phyloP scores from a whole-genome alignment of 2,329 filamentous ascomycete genomes.

The Colletotrichum spinosum region DNA sequence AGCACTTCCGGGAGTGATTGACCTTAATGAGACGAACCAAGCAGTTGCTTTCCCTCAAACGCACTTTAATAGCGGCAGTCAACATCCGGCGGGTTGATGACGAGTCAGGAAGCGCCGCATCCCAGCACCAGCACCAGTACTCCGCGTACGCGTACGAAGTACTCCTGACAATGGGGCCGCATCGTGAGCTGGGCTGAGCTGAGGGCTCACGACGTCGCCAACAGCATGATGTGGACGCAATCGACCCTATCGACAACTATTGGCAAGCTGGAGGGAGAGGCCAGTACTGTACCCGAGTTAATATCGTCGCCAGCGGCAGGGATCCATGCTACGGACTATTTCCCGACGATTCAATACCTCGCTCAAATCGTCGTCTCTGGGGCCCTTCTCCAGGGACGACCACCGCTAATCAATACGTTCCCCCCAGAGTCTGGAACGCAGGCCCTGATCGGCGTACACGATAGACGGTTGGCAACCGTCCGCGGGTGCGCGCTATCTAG shows the following conservation, averaged over 20 bases:
- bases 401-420: background rate
- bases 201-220: background rate
- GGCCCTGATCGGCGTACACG: slow-evolving; percentile 27
- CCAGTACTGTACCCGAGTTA: background rate
- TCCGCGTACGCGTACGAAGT: background rate
- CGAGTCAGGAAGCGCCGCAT: slow-evolving; percentile 22
- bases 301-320: slow-evolving; percentile 18
- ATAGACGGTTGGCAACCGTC: background rate
- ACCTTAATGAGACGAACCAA: slow-evolving; percentile 35
- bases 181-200: background rate
- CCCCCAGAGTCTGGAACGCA: slow-evolving; percentile 30
- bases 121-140: background rate
- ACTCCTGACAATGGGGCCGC: background rate
- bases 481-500: background rate
- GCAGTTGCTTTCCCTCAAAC: slow-evolving; percentile 8
- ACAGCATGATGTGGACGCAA: background rate
- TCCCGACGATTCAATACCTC: slow-evolving; percentile 14
- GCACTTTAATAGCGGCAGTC: slow-evolving; percentile 9
- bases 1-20: slow-evolving; percentile 12
- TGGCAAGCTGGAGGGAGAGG: background rate
- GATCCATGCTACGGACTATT: slow-evolving; percentile 5
- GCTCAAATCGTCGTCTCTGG: background rate
- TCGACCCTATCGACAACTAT: slow-evolving; percentile 6
- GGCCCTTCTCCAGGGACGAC: slow-evolving; percentile 1
- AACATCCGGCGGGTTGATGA: slow-evolving; percentile 24